These are phyloP conservation scores for Herpotrichia juniperi DNA, from an alignment of 2,329 filamentous ascomycete genomes.

Conservation along the genomic window DNA sequence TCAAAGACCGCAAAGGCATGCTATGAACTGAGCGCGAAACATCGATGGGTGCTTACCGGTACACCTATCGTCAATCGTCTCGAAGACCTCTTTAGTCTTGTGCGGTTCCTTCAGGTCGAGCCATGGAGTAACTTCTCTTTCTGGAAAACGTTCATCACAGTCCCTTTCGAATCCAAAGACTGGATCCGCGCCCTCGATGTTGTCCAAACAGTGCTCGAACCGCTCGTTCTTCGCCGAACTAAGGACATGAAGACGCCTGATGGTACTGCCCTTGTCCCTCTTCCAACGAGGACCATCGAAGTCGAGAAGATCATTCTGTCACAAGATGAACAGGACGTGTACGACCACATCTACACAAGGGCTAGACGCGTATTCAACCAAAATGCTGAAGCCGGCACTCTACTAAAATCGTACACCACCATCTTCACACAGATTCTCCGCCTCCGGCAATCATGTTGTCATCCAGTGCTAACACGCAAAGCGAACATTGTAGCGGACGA, in stretches of 20 bases:
- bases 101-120: conserved; percentile 90
- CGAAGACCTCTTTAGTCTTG: conserved; percentile 91
- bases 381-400: conserved; percentile 88
- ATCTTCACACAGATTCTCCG: conserved; percentile 97
- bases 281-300: conserved; percentile 81
- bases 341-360: conserved; percentile 84
- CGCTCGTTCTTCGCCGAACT: conserved; percentile 90
- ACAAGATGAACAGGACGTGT: conserved; percentile 83
- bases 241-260: conserved; percentile 98
- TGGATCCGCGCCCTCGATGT: conserved; percentile 94
- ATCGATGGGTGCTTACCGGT: conserved; percentile 92
- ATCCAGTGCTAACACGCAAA: conserved; percentile 87
- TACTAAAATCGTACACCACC: conserved; percentile 94
- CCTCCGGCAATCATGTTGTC: conserved; percentile 91
- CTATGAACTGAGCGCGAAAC: conserved; percentile 82
- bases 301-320: conserved; percentile 89
- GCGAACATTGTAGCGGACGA: conserved; percentile 85
- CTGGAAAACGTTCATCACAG: conserved; percentile 98
- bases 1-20: conserved; percentile 96
- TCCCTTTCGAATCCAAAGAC: conserved; percentile 94
- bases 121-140: conserved; percentile 99
- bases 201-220: conserved; percentile 94
- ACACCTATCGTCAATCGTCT: conserved; percentile 96
- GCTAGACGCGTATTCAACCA: conserved; percentile 84
- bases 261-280: conserved; percentile 78